Conservation (phyloP, 2,329 filamentous ascomycete genomes). For the Alternaria sp. region DNA sequence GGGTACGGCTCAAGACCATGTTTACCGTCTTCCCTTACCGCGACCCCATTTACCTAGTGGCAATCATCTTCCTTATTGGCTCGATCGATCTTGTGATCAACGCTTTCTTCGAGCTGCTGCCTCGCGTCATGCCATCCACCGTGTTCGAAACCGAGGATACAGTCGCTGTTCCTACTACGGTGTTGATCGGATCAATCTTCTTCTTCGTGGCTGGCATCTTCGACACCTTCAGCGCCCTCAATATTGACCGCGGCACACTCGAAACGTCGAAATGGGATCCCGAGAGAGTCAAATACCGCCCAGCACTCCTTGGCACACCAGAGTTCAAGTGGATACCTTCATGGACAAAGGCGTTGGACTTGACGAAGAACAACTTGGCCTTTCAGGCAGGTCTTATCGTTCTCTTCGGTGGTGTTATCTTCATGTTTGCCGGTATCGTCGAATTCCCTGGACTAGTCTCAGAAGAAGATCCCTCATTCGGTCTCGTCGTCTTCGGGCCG, state of each 20-base stretch:
- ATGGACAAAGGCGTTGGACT: conserved; percentile 25
- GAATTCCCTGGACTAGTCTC: conserved; percentile 38
- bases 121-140: conserved; percentile 15
- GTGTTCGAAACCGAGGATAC: conserved; percentile 28
- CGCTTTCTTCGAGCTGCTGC: conserved; percentile 39
- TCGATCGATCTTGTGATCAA: conserved; percentile 39
- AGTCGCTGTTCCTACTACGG: conserved; percentile 32
- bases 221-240: conserved; percentile 36
- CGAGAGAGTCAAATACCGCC: conserved; percentile 26
- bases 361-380: conserved; percentile 29
- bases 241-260: conserved; percentile 32
- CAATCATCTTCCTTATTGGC: conserved; percentile 35
- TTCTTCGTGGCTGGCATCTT: conserved; percentile 42
- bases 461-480: conserved; percentile 23
- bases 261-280: conserved; percentile 20
- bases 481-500: conserved; percentile 33
- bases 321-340: conserved; percentile 40
- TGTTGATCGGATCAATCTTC: conserved; percentile 37
- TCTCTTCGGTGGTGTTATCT: conserved; percentile 41
- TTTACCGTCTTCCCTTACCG: conserved; percentile 38
- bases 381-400: conserved; percentile 44
- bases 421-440: conserved; percentile 43
- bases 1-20: conserved; percentile 20
- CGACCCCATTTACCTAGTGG: conserved; percentile 42
- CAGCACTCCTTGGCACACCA: conserved; percentile 33